Percentiles rank a stretch among this genome's conserved stretches.
Evolutionary conservation across 768 basidiomycete genomes (phyloP).

Genomic region (Nevesoporus exiguus): DNA sequence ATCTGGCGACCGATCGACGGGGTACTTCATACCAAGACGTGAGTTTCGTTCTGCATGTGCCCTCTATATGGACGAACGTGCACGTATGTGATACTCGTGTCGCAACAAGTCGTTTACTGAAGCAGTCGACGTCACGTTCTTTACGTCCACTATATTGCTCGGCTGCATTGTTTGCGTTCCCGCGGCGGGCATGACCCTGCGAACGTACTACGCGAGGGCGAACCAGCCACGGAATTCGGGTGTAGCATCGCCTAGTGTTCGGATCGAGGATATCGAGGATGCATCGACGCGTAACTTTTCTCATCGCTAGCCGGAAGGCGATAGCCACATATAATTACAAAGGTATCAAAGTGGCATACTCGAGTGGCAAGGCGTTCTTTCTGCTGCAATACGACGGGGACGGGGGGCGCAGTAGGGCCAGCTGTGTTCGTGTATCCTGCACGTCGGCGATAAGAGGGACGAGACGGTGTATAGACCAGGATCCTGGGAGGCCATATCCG

Average conservation of each 20-base stretch:
- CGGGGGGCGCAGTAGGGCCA: too few species aligned
- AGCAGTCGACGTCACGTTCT: too few species aligned
- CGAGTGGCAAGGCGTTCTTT: not conserved
- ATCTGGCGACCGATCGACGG: not conserved
- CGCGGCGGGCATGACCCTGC: not conserved
- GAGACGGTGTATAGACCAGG: not conserved
- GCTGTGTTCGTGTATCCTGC: not conserved
- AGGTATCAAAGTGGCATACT: not conserved
- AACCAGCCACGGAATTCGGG: not conserved
- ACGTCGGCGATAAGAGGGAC: not conserved
- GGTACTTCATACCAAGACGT: too few species aligned
- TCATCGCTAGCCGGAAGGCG: not conserved
- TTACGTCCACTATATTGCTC: not conserved
- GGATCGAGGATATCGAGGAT: not conserved
- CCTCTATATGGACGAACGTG: not conserved
- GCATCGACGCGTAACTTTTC: not conserved
- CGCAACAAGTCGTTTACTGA: too few species aligned
- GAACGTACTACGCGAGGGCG: not conserved
- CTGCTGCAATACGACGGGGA: too few species aligned
- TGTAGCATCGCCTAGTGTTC: too few species aligned
- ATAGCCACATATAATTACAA: not conserved
- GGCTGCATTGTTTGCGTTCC: not conserved
- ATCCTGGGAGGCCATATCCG: not conserved
- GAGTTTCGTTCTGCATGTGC: not conserved
- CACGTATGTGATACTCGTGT: too few species aligned